Percentiles rank a stretch among this genome's conserved stretches.
Evolutionary conservation across 2,329 filamentous ascomycete species (phyloP).

Genomic region (Hypoxylon sp.): DNA sequence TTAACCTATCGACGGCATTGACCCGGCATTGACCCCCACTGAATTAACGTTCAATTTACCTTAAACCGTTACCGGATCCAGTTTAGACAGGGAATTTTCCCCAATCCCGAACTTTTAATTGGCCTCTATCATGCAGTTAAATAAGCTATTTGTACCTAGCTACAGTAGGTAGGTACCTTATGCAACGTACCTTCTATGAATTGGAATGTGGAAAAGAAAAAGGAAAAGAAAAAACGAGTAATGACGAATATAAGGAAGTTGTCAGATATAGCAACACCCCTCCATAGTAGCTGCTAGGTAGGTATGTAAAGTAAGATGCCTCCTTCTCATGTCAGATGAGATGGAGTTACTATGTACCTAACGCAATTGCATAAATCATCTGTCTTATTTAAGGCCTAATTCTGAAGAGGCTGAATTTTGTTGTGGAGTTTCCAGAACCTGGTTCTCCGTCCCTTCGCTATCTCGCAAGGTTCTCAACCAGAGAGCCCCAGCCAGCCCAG

Average conservation of each 20-base stretch:
- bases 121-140: slow-evolving; percentile 8
- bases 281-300: not conserved
- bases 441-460: slow-evolving; percentile 1
- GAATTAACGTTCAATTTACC: slow-evolving; percentile 26
- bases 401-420: slow-evolving; percentile 36
- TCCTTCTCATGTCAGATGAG: slow-evolving; percentile 12
- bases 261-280: not conserved
- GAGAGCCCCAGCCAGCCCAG: no score
- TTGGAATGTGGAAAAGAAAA: slow-evolving; percentile 9
- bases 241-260: slow-evolving; percentile 17
- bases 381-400: not conserved
- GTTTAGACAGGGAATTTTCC: slow-evolving; percentile 25
- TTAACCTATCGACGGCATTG: slow-evolving; percentile 12
- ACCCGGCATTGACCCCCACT: slow-evolving; percentile 23
- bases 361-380: not conserved
- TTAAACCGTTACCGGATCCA: slow-evolving; percentile 35
- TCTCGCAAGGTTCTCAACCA: not conserved
- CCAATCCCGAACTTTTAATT: slow-evolving; percentile 13
- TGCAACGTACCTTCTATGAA: slow-evolving; percentile 14
- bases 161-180: not conserved
- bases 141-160: not conserved
- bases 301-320: not conserved
- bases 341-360: not conserved
- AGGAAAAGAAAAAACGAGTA: slow-evolving; percentile 4
- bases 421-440: slow-evolving; percentile 6